phyloP scores from a whole-genome alignment of 306 rosid genomes.

The Oemleria cerasiformis region DNA sequence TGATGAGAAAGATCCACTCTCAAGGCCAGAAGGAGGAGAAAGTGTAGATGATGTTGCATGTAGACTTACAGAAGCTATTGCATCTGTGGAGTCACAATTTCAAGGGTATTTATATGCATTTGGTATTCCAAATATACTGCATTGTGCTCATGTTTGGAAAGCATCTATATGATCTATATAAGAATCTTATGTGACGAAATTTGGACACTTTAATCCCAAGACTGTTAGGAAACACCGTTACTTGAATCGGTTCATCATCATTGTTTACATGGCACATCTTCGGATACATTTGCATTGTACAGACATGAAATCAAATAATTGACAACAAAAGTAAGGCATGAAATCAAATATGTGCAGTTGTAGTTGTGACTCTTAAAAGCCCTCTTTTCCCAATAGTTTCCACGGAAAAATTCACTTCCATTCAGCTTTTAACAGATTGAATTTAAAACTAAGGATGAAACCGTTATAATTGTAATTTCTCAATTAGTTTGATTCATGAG shows the following conservation, averaged over 20 bases:
- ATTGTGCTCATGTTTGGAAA: neutral
- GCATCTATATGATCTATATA: neutral
- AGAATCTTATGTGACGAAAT: neutral
- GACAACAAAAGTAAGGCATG: too few species aligned
- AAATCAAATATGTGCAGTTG: neutral
- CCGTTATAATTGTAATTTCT: neutral
- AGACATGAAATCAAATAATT: neutral
- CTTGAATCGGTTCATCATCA: neutral
- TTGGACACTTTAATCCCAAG: too few species aligned
- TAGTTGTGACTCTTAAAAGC: neutral
- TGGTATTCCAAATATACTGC: neutral
- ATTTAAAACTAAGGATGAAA: neutral
- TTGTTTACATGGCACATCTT: neutral
- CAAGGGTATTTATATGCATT: constrained; percentile 48
- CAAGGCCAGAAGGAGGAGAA: constrained; percentile 84
- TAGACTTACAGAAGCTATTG: constrained; percentile 59
- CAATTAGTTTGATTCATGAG: neutral
- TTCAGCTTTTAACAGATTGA: neutral
- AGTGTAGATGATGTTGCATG: constrained; percentile 80
- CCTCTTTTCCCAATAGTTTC: neutral
- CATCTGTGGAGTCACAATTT: constrained; percentile 58
- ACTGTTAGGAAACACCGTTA: neutral
- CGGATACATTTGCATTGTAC: neutral
- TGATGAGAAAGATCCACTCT: constrained; percentile 71
- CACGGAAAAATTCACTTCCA: neutral